These are phyloP conservation scores for Aureobasidium subglaciale DNA, from an alignment of 2,329 filamentous ascomycete genomes.

Conservation along the genomic window DNA sequence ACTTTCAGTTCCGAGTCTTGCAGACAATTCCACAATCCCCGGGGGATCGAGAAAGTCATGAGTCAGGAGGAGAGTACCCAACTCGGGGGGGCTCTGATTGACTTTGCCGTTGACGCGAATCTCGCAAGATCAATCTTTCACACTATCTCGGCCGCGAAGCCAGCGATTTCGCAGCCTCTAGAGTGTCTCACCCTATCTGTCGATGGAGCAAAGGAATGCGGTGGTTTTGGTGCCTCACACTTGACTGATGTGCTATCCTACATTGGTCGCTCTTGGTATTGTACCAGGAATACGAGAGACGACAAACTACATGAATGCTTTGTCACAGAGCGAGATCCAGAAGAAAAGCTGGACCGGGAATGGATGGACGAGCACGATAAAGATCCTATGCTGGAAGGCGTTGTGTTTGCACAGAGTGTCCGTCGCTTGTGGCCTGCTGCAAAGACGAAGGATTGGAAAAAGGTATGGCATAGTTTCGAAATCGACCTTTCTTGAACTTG, in stretches of 20 bases:
- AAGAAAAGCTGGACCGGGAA: background rate
- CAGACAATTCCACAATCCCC: no score
- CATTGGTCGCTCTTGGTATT: background rate
- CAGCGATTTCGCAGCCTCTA: background rate
- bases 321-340: background rate
- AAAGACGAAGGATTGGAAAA: background rate
- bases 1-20: background rate
- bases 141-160: background rate
- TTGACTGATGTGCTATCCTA: background rate
- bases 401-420: no score
- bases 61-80: no score
- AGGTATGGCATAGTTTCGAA: background rate
- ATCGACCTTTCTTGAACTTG: background rate
- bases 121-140: background rate
- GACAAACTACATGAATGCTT: background rate
- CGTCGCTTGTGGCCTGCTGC: background rate
- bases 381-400: no score
- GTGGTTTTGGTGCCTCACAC: background rate
- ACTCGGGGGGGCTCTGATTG: background rate
- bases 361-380: background rate
- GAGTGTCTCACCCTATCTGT: background rate
- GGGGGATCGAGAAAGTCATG: background rate
- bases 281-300: background rate
- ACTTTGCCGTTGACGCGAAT: background rate
- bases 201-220: background rate